Percentiles rank a stretch among this genome's conserved stretches.
Conservation (phyloP, 176 grass and related monocot genomes). For the Zea luxurians region DNA sequence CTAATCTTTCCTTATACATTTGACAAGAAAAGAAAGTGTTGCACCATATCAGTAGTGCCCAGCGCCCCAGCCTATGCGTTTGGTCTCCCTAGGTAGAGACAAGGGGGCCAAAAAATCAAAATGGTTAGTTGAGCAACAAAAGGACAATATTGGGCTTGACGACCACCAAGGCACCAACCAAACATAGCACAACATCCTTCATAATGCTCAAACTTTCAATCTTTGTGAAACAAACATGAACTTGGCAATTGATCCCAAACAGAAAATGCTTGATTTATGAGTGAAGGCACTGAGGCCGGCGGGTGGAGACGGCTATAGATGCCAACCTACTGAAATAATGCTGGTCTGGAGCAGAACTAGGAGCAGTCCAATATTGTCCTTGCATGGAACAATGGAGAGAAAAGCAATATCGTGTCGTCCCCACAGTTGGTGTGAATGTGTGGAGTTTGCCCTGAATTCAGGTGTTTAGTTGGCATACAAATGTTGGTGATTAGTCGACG, state of each 20-base stretch:
- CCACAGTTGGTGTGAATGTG: not conserved
- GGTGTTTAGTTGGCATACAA: not conserved
- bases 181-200: not conserved
- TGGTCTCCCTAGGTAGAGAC: too few relatives aligned
- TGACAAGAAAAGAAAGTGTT: not conserved
- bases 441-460: not conserved
- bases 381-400: not conserved
- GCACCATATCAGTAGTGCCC: not conserved
- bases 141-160: not conserved
- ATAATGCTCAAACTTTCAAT: not conserved
- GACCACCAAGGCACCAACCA: not conserved
- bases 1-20: not conserved
- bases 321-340: not conserved
- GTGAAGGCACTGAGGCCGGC: not conserved
- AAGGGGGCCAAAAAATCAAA: not conserved
- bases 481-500: too few relatives aligned
- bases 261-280: not conserved
- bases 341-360: too few relatives aligned
- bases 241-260: constrained; percentile 1
- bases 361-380: not conserved
- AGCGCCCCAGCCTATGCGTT: too few relatives aligned
- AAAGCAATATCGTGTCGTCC: not conserved
- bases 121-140: constrained; percentile 29
- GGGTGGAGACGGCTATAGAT: not conserved
- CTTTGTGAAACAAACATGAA: not conserved